A percentile compares a stretch with the other conserved stretches of the same genome.
Conservation (phyloP, 2,329 filamentous ascomycete species). For the Botrytis aclada region DNA sequence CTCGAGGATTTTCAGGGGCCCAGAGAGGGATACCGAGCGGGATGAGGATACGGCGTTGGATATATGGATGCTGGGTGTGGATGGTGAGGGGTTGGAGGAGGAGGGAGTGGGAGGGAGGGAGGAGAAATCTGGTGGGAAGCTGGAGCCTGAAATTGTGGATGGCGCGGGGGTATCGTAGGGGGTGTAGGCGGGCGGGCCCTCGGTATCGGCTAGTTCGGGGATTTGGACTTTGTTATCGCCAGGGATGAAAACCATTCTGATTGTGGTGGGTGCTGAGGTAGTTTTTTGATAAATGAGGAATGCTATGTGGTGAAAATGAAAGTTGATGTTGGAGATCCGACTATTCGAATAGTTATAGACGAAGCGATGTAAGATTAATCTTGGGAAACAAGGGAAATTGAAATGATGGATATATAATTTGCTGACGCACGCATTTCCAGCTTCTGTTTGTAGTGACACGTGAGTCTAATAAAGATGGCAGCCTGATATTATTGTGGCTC, state of each 20-base stretch:
- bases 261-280: not conserved
- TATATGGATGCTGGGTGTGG: slow-evolving; percentile 15
- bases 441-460: not conserved
- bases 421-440: slow-evolving; percentile 13
- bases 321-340: not conserved
- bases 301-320: not conserved
- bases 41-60: slow-evolving; percentile 24
- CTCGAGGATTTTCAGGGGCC: slow-evolving; percentile 27
- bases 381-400: not conserved
- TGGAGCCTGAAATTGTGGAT: not conserved
- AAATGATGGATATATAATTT: not conserved
- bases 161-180: slow-evolving; percentile 7
- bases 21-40: slow-evolving; percentile 22
- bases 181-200: slow-evolving; percentile 4
- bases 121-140: slow-evolving; percentile 3
- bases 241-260: slow-evolving; percentile 23
- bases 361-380: not conserved
- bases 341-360: not conserved
- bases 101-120: not conserved
- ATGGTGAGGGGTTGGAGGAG: not conserved
- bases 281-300: not conserved
- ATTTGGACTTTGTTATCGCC: slow-evolving; percentile 22
- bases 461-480: not conserved
- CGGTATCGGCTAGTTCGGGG: slow-evolving; percentile 3
- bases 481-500: not conserved